Evolutionary conservation across 2,329 filamentous ascomycete species (phyloP).

Genomic region (Rutstroemia sydowiana): DNA sequence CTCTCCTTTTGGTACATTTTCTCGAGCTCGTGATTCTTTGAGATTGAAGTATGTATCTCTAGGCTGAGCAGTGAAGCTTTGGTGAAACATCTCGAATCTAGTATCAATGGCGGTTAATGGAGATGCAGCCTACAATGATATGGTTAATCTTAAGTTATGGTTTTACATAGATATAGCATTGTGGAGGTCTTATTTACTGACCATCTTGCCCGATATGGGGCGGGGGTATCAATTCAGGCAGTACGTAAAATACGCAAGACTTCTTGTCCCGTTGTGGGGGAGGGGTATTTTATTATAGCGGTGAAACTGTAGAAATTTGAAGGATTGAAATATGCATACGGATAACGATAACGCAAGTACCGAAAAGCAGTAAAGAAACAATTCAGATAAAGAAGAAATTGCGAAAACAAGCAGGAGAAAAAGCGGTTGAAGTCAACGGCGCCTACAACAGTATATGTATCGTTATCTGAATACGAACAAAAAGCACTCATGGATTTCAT

Average conservation of each 20-base stretch:
- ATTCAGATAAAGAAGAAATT: conserved; percentile 1
- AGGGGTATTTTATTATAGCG: conserved; percentile 1
- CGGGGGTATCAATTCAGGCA: conserved; percentile 2
- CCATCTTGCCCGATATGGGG: conserved; percentile 1
- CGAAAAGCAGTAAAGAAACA: background rate
- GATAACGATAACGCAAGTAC: conserved; percentile 16
- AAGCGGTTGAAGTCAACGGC: conserved; percentile 20
- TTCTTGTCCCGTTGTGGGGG: conserved; percentile 10
- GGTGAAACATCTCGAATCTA: conserved; percentile 38
- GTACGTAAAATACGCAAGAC: conserved; percentile 8
- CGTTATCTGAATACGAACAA: conserved; percentile 8
- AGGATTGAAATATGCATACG: conserved; percentile 7
- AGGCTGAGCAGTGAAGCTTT: conserved; percentile 30
- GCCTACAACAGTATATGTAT: conserved; percentile 30
- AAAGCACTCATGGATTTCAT: conserved; percentile 18
- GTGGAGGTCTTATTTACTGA: background rate
- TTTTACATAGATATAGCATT: background rate
- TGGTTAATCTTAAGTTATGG: conserved; percentile 15
- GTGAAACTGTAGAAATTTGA: background rate
- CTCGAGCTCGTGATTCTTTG: conserved; percentile 43
- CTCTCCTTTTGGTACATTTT: conserved; percentile 29
- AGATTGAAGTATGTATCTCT: conserved; percentile 56
- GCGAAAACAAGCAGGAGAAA: conserved; percentile 22
- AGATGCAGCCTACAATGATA: conserved; percentile 19
- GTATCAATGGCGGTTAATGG: conserved; percentile 26